Conservation (phyloP, 148 eudicot genomes). For the Camellia granthamiana region DNA sequence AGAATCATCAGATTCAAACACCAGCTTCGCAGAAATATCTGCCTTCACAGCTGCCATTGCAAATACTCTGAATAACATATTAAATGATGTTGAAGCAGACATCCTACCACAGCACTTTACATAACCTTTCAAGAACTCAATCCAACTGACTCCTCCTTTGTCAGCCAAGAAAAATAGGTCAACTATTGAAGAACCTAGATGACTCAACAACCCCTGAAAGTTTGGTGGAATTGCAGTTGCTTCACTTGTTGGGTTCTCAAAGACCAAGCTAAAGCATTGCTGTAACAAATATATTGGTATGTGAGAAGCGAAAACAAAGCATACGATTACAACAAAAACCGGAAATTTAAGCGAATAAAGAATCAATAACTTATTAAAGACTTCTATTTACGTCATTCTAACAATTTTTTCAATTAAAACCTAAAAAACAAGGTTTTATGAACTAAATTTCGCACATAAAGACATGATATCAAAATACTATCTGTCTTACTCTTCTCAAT, state of each 20-base stretch:
- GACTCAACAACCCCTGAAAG: constrained; percentile 37
- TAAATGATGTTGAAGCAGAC: constrained; percentile 49
- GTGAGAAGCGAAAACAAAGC: constrained; percentile 4
- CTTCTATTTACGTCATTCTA: background rate
- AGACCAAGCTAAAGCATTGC: constrained; percentile 58
- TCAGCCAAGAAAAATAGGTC: constrained; percentile 53
- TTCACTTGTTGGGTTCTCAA: constrained; percentile 44
- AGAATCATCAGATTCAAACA: constrained; percentile 49
- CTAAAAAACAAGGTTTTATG: background rate
- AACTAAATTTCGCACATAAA: background rate
- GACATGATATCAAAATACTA: background rate
- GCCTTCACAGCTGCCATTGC: constrained; percentile 51
- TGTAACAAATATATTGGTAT: constrained; percentile 31
- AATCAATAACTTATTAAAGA: background rate
- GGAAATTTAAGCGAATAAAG: background rate
- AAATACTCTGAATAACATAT: constrained; percentile 48
- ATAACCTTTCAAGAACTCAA: constrained; percentile 71
- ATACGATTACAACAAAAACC: background rate
- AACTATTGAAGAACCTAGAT: constrained; percentile 50
- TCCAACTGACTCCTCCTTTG: constrained; percentile 63
- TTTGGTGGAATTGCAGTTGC: constrained; percentile 28
- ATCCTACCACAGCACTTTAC: constrained; percentile 57
- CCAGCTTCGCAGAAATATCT: constrained; percentile 49
- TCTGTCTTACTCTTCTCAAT: background rate
- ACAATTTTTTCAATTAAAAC: background rate